Evolutionary conservation across 1,284 basidiomycete genomes (phyloP), one percentile per base, ranked within the genome.

Genomic region (Moesziomyces sp.): DNA sequence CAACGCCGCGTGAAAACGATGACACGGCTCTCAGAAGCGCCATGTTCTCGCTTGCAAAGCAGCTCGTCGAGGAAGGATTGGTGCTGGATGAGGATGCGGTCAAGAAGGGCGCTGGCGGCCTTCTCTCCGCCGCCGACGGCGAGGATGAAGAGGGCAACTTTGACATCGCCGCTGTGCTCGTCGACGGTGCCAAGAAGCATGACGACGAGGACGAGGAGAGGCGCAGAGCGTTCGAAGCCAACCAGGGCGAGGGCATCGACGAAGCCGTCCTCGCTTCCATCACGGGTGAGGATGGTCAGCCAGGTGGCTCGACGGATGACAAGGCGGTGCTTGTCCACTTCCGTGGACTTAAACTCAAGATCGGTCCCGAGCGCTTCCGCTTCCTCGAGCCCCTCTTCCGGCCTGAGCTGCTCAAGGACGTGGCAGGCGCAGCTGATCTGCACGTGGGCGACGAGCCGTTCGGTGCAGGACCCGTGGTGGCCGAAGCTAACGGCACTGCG

Each of bases 81-180:
- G 76, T 82, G 23, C 45, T 63, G 10, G 65, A 73, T 30, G 72
- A 74, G 24, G 69, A 67, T 2, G 68, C 70, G 0, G 58, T 76
- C 46, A 71, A 66, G 34, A 70, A 65, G 48, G 72, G 72, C 30
- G 58, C 71, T 1, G 66, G 66, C 52, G 66, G 72, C 21, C 47
- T 69, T 40, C 52, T 58, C 18, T 52, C 64, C 23, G 60, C 56
- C 19, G 67, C 44, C 8, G 76, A 81, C 49, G 85, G 82, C n/a
- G 92, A 85, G 43, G 85, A 93, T 55, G 93, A 94, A 69, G 94
- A 96, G 68, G 93, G 92, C 14, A 87, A 93, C 40, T 86, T 88
- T 57, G 87, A 88, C 60, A 86, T 88, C 6, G 87, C 87, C 1
- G 87, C 87, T 66, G 87, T 84, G 64, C 85, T 84, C 53, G 86